Evolutionary conservation across 2,329 filamentous ascomycete species (phyloP).

Genomic region (Podosphaera fusca): DNA sequence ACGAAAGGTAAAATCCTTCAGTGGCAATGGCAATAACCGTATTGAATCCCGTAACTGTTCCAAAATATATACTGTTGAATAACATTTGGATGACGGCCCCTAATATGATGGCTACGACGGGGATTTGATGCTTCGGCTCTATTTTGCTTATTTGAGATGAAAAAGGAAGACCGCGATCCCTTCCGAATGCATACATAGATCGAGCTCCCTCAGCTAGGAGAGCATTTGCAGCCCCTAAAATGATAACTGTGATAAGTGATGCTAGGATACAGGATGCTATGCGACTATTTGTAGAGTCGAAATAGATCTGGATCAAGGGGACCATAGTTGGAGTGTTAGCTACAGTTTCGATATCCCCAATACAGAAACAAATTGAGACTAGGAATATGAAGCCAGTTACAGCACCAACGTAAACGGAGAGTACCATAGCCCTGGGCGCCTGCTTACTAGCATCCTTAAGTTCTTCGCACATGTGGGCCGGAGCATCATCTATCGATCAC

Average conservation of each 20-base stretch:
- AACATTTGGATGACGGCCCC: slow-evolving; percentile 25
- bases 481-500: slow-evolving; percentile 15
- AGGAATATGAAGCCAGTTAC: slow-evolving; percentile 20
- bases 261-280: slow-evolving; percentile 20
- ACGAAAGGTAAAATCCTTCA: slow-evolving; percentile 34
- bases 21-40: slow-evolving; percentile 33
- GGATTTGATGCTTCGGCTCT: slow-evolving; percentile 22
- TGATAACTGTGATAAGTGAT: slow-evolving; percentile 18
- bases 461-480: slow-evolving; percentile 25
- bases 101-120: slow-evolving; percentile 25
- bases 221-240: slow-evolving; percentile 19
- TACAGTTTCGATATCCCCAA: slow-evolving; percentile 17
- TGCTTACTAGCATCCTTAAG: slow-evolving; percentile 23
- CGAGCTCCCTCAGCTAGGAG: slow-evolving; percentile 18
- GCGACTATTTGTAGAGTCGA: slow-evolving; percentile 19
- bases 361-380: slow-evolving; percentile 17
- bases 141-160: slow-evolving; percentile 22
- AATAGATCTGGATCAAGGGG: slow-evolving; percentile 28
- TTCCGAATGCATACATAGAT: slow-evolving; percentile 21
- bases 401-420: slow-evolving; percentile 22
- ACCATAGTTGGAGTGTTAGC: slow-evolving; percentile 21
- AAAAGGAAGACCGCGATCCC: slow-evolving; percentile 21
- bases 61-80: slow-evolving; percentile 31
- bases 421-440: slow-evolving; percentile 26
- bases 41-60: slow-evolving; percentile 28